Evolutionary conservation across 768 basidiomycete genomes (phyloP), one percentile per base, ranked within the genome.

Genomic region (Amanita rubescens): DNA sequence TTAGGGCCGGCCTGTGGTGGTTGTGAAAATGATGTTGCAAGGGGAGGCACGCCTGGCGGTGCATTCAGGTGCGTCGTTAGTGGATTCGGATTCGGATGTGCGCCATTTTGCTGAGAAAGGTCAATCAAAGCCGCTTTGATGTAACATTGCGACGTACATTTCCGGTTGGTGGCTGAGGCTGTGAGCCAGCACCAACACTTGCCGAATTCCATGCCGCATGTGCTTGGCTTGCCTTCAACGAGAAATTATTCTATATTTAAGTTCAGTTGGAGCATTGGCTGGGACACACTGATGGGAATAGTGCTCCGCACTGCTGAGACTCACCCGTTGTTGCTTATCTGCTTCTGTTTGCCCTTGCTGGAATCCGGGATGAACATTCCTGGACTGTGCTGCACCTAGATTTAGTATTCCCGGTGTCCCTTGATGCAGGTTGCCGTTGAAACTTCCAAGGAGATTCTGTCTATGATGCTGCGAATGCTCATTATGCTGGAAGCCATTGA

Each of bases 351-450:
- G 80, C 54, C 80, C 78, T 51, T 69, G 73, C 64, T 81, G 79
- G 53, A 82, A 73, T 58, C 80, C 76, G 54, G 73, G 74, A 67
- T 77, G 74, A 19, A 73, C 69, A 66, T 70, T 72, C 62, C 78
- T 69, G 49, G 73, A 64, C 57, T 74, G 75, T 25, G 68, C 63
- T 15, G 64, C 63, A 10, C 72, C 73, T 50, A 77, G 58, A 59
- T 85, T 87, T 58, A 89, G 67, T 75, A 90, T 75, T 35, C 86
- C 86, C 6, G 87, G 86, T 49, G 85, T 78, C 51, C 65, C 71
- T 67, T 67, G 71, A 53, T 67, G 74, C 57, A 67, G 57, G 54
- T 47, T 68, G 30, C 70, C 67, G 20, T 71, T 64, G 58, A 84
- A 62, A 27, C 76, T 72, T 53, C 82, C 81, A n/a, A 85, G 61